Percentiles rank a stretch among this genome's conserved stretches.
Evolutionary conservation across 2,329 filamentous ascomycete species (phyloP).

Genomic region (Ilyonectria sp.): DNA sequence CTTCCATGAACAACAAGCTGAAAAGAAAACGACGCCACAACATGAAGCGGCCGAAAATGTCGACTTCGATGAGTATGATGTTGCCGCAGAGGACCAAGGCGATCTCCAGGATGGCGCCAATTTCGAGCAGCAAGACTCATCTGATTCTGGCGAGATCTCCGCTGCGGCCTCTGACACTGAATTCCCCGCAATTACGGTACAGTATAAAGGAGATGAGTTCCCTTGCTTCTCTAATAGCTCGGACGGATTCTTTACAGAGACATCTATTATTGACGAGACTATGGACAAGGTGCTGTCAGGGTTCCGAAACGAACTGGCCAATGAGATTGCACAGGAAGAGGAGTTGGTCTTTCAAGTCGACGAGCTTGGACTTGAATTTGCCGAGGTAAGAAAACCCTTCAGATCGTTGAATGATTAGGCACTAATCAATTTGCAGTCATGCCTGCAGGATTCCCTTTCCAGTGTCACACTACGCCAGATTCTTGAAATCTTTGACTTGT

Average conservation of each 20-base stretch:
- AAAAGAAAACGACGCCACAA: constrained; percentile 11
- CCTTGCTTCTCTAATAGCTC: constrained; percentile 56
- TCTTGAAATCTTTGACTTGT: constrained; percentile 59
- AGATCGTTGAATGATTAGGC: not conserved
- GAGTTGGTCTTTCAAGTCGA: constrained; percentile 68
- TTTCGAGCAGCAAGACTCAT: constrained; percentile 19
- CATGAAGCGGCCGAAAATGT: constrained; percentile 19
- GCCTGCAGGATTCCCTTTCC: constrained; percentile 51
- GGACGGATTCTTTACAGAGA: constrained; percentile 62
- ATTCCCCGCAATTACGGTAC: constrained; percentile 58
- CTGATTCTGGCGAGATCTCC: constrained; percentile 28
- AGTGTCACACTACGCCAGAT: constrained; percentile 59
- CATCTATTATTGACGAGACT: constrained; percentile 58
- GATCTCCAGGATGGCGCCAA: constrained; percentile 25
- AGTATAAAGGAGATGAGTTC: constrained; percentile 61
- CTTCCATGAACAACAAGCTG: constrained; percentile 24
- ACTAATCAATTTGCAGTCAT: constrained; percentile 54
- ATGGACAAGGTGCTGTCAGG: constrained; percentile 62
- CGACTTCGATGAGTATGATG: constrained; percentile 25
- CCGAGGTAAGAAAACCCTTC: constrained; percentile 58
- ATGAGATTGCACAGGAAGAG: constrained; percentile 62
- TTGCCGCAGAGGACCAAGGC: constrained; percentile 29
- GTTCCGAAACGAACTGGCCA: constrained; percentile 62
- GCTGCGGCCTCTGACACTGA: constrained; percentile 34
- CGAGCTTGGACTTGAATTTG: constrained; percentile 67